Evolutionary conservation across 352 stramenopile species (phyloP), one percentile per base, ranked within the genome.

Genomic region (Globisporangium yorkense): DNA sequence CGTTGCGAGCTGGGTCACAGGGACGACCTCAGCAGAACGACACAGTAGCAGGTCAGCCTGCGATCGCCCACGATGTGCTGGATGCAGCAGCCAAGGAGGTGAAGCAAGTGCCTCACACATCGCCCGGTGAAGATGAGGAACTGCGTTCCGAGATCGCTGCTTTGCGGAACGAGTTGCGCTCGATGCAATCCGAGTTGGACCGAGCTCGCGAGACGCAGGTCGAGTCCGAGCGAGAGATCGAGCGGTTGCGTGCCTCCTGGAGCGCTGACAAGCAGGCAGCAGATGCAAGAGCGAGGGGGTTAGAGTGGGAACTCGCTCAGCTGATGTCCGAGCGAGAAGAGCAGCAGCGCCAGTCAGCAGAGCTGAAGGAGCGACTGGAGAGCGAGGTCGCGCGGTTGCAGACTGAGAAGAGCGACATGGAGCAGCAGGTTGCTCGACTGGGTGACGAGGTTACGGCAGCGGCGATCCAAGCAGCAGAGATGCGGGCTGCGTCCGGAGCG

Each of bases 301-400:
- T 86, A 3, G 73, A 88, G 55, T 67, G 70, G 21, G 74, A 85
- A 49, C 61, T 88, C 54, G 71, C 72, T 1, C 72, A 70, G 5
- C 71, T 71, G 20, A 84, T 85, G 31, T 49, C 81, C 9, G 77
- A 83, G 50, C 80, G 72, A 29, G 80, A 78, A 13, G 72, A 83
- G 39, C 46, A 48, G 3, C 70, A 77, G 9, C 74, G 72, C 33
- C 84, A 87, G 61, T 27, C 21, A 16, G 10, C 8, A 1, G 8
- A 51, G 20, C 2, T 21, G 15, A 7, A 18, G 13, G 18, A 46
- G 13, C 40, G 15, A 5, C 18, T 46, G 1, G 40, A 46, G 16
- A 46, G 40, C 18, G 40, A 46, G 40, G 10, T 46, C 40, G 40
- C 40, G 18, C 2, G 40, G 16, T 8, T 46, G 40, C 13, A 46